Percentiles rank a stretch among this genome's conserved stretches.
Evolutionary conservation across 345 rosid species (phyloP).

Genomic region (Isatis tinctoria): DNA sequence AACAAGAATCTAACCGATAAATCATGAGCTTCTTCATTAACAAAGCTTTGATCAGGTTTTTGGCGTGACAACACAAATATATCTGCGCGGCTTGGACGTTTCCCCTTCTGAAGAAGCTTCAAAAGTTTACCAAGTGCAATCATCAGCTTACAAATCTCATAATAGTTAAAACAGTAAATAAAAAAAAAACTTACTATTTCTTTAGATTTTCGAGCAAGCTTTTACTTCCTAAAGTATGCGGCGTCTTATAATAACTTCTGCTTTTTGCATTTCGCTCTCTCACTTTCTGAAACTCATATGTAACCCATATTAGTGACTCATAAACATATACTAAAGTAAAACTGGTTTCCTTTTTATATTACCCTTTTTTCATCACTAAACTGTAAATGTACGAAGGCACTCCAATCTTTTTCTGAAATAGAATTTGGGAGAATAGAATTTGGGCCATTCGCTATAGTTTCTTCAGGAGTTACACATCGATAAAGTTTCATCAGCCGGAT

Average conservation of each 20-base stretch:
- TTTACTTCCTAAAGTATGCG: background rate
- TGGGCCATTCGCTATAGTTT: background rate
- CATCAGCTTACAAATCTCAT: too few relatives aligned
- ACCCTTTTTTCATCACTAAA: background rate
- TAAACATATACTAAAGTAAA: background rate
- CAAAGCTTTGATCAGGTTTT: background rate
- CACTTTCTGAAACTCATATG: background rate
- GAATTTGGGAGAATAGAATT: background rate
- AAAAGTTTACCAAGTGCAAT: background rate
- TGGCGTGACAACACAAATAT: background rate
- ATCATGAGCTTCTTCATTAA: background rate
- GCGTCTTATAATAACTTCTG: background rate
- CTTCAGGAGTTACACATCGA: background rate
- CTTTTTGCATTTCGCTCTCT: background rate
- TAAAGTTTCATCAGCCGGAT: background rate
- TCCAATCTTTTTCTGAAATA: background rate
- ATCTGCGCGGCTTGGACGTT: background rate
- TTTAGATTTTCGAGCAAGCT: background rate
- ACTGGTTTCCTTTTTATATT: background rate
- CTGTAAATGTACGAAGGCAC: background rate
- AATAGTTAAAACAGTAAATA: background rate
- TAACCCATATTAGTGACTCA: background rate
- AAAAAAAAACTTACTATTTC: background rate
- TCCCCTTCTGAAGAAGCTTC: background rate
- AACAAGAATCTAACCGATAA: background rate